Base-by-base conservation (phyloP, 768 basidiomycete genomes). In the Trametes maxima region DNA sequence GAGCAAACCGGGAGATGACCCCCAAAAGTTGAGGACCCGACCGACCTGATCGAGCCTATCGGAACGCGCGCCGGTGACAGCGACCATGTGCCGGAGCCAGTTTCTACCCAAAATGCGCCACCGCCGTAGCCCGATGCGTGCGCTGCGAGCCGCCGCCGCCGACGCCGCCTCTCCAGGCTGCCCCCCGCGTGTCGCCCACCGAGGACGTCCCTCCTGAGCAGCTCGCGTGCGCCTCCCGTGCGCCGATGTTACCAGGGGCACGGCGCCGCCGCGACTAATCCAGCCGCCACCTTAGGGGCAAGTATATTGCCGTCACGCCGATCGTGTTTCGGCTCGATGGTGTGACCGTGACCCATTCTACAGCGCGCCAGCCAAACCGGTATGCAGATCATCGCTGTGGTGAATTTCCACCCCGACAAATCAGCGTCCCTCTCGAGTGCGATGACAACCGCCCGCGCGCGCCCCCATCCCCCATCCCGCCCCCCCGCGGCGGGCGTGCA, bases 281-380 rank as follows among this genome's bases (percentile, higher is more conserved):
- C 40, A 56, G 61, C 47, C 44, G 43, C 36, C 33, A 39, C 36
- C 46, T 48, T 37, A 40, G 58, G 59, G 51, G 22, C 50, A 49
- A 35, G 42, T 42, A 50, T 58, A 58, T 54, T 58, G 44, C 51
- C 11, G 56, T 58, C 51, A 63, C 62, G 55, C 42, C 61, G 62
- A 63, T 63, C 61, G 58, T 48, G 61, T 66, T 66, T 66, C 59
- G 59, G 65, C 40, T 54, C 13, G 57, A 48, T 35, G 44, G 56
- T 59, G 65, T 66, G 65, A 66, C 62, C 55, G 64, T 67, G 66
- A 67, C 66, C 55, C 56, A 52, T 57, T 65, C 59, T 65, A 48
- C 59, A 53, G 48, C 51, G 61, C 61, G 44, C 40, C 47, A 39
- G 46, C 54, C 39, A 39, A 51, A 51, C 49, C 54, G 48, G 54